Evolutionary conservation across 2,329 filamentous ascomycete species (phyloP), one percentile per base, ranked within the genome.

Genomic region (Aspergillus niger): DNA sequence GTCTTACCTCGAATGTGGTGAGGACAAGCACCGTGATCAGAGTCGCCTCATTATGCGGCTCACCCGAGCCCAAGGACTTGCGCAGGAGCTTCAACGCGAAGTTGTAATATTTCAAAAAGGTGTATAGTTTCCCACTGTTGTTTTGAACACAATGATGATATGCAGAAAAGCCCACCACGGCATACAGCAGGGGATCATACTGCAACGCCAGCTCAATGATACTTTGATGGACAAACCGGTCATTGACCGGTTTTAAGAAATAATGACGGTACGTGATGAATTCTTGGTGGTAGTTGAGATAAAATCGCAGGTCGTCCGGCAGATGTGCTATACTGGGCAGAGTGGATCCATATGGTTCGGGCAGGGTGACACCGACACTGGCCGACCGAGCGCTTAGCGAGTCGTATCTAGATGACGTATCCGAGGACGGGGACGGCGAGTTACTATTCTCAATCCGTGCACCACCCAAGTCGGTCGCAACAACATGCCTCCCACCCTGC

Each of bases 41-140:
- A 0, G 89, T 97, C 6, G 89, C 85, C 53, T 92, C 82, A 36
- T 81, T 89, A 65, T 91, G 88, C 62, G 86, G 86, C 64, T 92
- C 88, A 59, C 87, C 88, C 57, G 84, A 87, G 63, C 87, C 86
- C 17, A 98, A 79, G 4, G 87, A 89, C 36, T 83, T 82, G 8
- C 96, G 82, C 17, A 99, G 83, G 26, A 92, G 79, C 1, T 85
- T 89, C 28, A 99, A 89, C 8, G 94, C 93, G 72, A 87, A 89
- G 75, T 97, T 93, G 79, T 98, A 97, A 71, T 96, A 97, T 60
- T 88, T 86, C 28, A 98, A 81, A 68, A 98, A 98, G 55, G 90
- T 88, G 62, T 90, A 85, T 26, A 98, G 87, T 65, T 88, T 88
- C 22, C 90, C 91, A 52, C 88, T 80, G 0, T 89, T 86, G 52